Percentiles rank a stretch among this genome's conserved stretches.
phyloP scores from a whole-genome alignment of 768 basidiomycete genomes.

The Mrakia frigida region DNA sequence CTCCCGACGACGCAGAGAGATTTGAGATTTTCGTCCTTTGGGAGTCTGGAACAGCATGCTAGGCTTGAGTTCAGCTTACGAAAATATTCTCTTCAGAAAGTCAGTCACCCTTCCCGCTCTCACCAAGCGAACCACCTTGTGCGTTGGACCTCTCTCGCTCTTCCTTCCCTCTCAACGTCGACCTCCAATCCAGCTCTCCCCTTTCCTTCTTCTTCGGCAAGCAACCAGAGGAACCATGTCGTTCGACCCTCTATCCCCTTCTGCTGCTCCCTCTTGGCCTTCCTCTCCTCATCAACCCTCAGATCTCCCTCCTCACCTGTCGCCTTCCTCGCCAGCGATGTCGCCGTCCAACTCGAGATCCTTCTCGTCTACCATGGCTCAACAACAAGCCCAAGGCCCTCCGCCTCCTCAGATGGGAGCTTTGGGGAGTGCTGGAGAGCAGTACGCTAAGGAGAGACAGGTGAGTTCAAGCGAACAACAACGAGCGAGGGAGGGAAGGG shows the following conservation, averaged over 20 bases:
- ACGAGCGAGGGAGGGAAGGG: not conserved
- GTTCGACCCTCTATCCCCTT: not conserved
- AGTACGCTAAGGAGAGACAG: conserved; percentile 19
- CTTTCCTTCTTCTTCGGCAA: too few relatives aligned
- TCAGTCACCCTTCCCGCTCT: too few relatives aligned
- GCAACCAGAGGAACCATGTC: not conserved
- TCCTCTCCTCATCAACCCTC: conserved; percentile 25
- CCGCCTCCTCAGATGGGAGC: conserved; percentile 3
- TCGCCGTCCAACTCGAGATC: conserved; percentile 14
- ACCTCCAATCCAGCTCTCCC: not conserved
- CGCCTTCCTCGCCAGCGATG: conserved; percentile 15
- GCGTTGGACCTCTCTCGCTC: not conserved
- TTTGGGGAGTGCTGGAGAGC: not conserved
- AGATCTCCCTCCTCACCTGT: conserved; percentile 29
- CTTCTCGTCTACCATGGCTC: not conserved
- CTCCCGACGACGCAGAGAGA: too few relatives aligned
- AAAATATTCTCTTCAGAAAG: too few relatives aligned
- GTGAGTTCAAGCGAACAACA: not conserved
- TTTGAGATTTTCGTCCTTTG: too few relatives aligned
- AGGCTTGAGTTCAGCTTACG: too few relatives aligned
- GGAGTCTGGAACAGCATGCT: too few relatives aligned
- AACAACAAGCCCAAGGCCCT: conserved; percentile 14
- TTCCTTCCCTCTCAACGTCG: not conserved
- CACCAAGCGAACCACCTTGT: too few relatives aligned
- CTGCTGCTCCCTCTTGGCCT: conserved; percentile 21